Conservation (phyloP, 805 yeast species). For the Clavispora fructus region DNA sequence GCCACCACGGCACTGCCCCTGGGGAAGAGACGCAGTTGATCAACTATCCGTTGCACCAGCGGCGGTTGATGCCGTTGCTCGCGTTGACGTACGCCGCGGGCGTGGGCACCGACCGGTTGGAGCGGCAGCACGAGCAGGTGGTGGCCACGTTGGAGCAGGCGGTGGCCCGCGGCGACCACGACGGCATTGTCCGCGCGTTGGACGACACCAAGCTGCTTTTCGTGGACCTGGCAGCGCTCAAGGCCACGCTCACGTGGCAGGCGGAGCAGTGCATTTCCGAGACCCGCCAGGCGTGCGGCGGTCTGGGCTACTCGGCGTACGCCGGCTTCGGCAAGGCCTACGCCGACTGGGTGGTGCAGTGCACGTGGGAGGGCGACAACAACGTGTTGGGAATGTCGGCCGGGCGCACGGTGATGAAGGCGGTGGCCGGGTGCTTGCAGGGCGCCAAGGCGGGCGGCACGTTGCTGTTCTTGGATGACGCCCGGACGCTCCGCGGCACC, state of each 20-base stretch:
- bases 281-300: constrained; percentile 44
- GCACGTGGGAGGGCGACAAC: constrained; percentile 49
- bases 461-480: constrained; percentile 13
- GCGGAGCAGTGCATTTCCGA: constrained; percentile 39
- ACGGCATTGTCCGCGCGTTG: constrained; percentile 26
- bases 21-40: constrained; percentile 37
- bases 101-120: constrained; percentile 35
- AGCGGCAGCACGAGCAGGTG: constrained; percentile 25
- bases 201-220: constrained; percentile 38
- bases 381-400: constrained; percentile 38
- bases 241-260: constrained; percentile 41
- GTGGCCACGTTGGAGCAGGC: constrained; percentile 33
- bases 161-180: constrained; percentile 28
- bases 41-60: constrained; percentile 43
- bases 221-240: constrained; percentile 41
- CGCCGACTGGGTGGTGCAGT: constrained; percentile 44
- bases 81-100: constrained; percentile 37
- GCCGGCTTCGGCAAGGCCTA: constrained; percentile 41
- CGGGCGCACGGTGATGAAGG: constrained; percentile 36
- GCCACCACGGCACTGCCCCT: neutral
- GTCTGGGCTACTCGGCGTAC: constrained; percentile 43
- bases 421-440: constrained; percentile 11
- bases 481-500: constrained; percentile 4
- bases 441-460: constrained; percentile 8
- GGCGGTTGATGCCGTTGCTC: constrained; percentile 40